Evolutionary conservation across 177 flowering plant species (phyloP), one percentile per base, ranked within the genome.

Genomic region (Vitis hybrid): DNA sequence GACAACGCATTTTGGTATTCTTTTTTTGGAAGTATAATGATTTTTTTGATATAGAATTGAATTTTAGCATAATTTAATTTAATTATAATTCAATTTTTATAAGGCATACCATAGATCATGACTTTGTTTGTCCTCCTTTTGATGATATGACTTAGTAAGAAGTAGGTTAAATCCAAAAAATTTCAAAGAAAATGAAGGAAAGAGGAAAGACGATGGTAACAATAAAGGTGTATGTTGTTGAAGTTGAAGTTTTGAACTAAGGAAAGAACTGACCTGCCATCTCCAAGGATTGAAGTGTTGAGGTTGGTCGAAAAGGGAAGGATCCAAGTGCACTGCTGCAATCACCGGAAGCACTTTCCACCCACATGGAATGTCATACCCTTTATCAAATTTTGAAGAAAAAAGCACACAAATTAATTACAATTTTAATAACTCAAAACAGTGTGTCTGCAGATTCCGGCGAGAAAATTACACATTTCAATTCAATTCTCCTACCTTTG

Each of bases 261-360:
- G 14, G 33, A 58, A 51, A 15, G 67, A 50, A 77, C 87, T 70
- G 58, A 87, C 91, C 98, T 89, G 93, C 97, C 97, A 94, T 88
- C 98, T 90, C 97, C 98, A 92, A 16, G 98, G 98, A 77, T 94
- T 85, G 85, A 94, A 94, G 62, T 69, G 82, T 10, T 86, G 92
- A 69, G 98, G 94, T n/a, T 87, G 76, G 74, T 90, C 91, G 78
- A 84, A 90, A 70, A 77, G 73, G n/a, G 78, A 71, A 65, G 91
- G 82, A 82, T 94, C 98, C 81, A 94, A 84, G 73, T 94, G 97
- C 78, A 85, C 97, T 16, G 98, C 94, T 60, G 97, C 68, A 56
- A 94, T 80, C 64, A 90, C 98, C 56, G 97, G 98, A 50, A 94
- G 89, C 78, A 94, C 98, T 86, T 94, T 94, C 98, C 98, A 94